Evolutionary conservation across 202 grass and related monocot species (phyloP).

Genomic region (Bolboschoenoplectus hybrid): DNA sequence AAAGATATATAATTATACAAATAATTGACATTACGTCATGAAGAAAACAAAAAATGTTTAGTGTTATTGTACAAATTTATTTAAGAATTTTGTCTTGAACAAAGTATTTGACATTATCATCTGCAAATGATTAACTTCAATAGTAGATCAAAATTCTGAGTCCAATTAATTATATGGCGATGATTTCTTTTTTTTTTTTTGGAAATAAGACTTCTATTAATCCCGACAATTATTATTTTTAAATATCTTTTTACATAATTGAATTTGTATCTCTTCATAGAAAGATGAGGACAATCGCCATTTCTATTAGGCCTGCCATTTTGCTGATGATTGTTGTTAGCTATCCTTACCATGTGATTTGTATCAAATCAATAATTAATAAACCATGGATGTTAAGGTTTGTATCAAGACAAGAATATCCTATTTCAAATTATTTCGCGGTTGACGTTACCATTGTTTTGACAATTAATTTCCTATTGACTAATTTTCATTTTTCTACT

Average conservation of each 20-base stretch:
- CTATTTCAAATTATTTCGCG: background rate
- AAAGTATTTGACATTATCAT: background rate
- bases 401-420: background rate
- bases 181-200: no score
- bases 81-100: no score
- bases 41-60: no score
- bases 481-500: background rate
- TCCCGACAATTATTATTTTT: no score
- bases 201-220: no score
- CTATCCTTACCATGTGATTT: background rate
- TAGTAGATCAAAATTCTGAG: background rate
- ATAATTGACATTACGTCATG: no score
- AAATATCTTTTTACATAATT: no score
- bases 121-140: background rate
- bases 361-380: conserved; percentile 19
- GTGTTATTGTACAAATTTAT: no score
- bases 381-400: background rate
- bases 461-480: background rate
- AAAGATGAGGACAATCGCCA: no score
- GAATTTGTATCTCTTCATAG: no score
- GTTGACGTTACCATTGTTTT: background rate
- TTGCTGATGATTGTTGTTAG: background rate
- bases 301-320: no score
- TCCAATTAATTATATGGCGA: background rate
- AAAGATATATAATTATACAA: no score